Conservation (phyloP, 2,329 filamentous ascomycete genomes). For the Grosmannia clavigera region DNA sequence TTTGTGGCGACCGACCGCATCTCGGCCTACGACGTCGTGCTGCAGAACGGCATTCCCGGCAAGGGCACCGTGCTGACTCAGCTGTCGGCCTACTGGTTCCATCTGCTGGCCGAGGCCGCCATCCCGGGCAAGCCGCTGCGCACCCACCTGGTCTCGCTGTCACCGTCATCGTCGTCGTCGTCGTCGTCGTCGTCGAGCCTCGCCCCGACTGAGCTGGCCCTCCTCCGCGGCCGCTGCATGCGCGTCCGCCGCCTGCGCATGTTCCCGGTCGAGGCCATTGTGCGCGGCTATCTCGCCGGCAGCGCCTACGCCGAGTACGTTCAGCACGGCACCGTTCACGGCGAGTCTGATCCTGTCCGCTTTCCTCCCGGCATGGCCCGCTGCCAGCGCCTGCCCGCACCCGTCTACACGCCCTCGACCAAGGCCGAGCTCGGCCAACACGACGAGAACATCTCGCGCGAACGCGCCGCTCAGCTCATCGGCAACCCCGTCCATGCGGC, state of each 20-base stretch:
- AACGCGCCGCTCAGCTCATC: slow-evolving; percentile 49
- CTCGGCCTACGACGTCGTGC: slow-evolving; percentile 87
- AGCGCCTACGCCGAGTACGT: slow-evolving; percentile 71
- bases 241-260: slow-evolving; percentile 61
- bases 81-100: slow-evolving; percentile 41
- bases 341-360: slow-evolving; percentile 31
- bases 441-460: slow-evolving; percentile 74
- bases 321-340: slow-evolving; percentile 65
- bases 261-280: slow-evolving; percentile 70
- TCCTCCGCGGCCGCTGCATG: slow-evolving; percentile 60
- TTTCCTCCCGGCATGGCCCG: slow-evolving; percentile 52
- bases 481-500: slow-evolving; percentile 50
- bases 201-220: slow-evolving; percentile 30
- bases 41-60: slow-evolving; percentile 52
- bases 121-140: slow-evolving; percentile 29
- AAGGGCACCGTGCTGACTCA: slow-evolving; percentile 41
- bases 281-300: slow-evolving; percentile 83
- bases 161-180: slow-evolving; percentile 16
- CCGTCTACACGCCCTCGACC: slow-evolving; percentile 68
- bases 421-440: slow-evolving; percentile 71
- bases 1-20: slow-evolving; percentile 59
- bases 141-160: slow-evolving; percentile 38
- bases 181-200: slow-evolving; percentile 13
- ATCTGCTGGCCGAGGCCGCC: slow-evolving; percentile 26
- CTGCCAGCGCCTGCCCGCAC: slow-evolving; percentile 54